phyloP scores from a whole-genome alignment of 1,284 basidiomycete genomes.

The Cerrena zonata region DNA sequence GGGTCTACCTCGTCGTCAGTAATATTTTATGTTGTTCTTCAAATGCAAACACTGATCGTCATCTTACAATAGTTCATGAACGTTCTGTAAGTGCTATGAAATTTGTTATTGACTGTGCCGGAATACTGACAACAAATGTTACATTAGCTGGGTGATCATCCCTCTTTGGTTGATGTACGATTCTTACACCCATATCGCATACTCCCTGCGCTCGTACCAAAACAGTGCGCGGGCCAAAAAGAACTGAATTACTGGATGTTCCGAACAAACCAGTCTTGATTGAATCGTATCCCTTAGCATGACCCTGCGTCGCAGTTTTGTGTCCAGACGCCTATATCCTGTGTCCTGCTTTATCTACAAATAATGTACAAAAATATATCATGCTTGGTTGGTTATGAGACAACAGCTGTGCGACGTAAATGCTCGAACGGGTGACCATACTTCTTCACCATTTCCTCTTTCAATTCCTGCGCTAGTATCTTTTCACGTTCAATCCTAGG shows the following conservation, averaged over 20 bases:
- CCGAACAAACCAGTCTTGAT: no score
- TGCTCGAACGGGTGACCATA: constrained; percentile 10
- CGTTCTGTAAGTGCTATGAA: constrained; percentile 51
- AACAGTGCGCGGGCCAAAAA: constrained; percentile 34
- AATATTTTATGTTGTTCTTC: not conserved
- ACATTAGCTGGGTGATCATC: constrained; percentile 67
- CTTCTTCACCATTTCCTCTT: constrained; percentile 13
- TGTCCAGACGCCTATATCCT: no score
- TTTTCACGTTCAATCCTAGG: constrained; percentile 19
- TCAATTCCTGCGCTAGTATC: constrained; percentile 15
- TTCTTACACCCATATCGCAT: constrained; percentile 64
- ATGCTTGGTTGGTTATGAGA: not conserved
- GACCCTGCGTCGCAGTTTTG: no score
- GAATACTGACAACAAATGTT: constrained; percentile 1
- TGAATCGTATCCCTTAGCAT: no score
- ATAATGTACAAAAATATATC: no score
- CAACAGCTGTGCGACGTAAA: not conserved
- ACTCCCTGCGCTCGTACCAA: constrained; percentile 47
- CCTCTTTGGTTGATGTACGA: constrained; percentile 71
- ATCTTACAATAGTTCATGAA: constrained; percentile 63
- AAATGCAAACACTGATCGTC: not conserved
- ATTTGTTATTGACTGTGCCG: not conserved
- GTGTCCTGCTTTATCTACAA: no score
- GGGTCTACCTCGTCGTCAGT: constrained; percentile 42
- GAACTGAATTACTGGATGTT: no score